Evolutionary conservation across 2,329 filamentous ascomycete species (phyloP), one percentile per base, ranked within the genome.

Genomic region (Drechmeria coniospora): DNA sequence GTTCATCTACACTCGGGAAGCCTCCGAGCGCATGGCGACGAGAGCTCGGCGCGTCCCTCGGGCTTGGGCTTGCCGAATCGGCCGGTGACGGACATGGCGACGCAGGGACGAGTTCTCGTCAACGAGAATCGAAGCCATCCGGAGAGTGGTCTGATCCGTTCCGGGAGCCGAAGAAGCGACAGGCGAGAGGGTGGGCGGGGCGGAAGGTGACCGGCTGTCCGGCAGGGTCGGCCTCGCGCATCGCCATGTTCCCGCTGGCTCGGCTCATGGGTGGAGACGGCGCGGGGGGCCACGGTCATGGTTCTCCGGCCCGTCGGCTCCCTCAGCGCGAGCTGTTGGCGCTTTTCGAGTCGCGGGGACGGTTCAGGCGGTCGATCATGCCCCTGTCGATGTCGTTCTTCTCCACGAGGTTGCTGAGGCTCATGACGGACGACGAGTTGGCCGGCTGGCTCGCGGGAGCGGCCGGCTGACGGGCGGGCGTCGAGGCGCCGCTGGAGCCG

Each of bases 361-460:
- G 51, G 35, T 67, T 63, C 28, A 70, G 43, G 21, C 62, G 57
- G 21, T 59, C 57, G 31, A 71, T 52, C 67, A 71, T 71, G 33
- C 50, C 58, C 37, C 57, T 56, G 38, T 71, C 67, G 32, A 70
- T 68, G 31, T 69, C 65, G 37, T 54, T 61, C 38, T 56, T 57
- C 16, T 61, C 63, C 42, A 67, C 59, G 34, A 65, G 47, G 32
- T 62, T 64, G 41, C 57, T 61, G 22, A 66, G 40, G 39, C 61
- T 68, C 63, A 68, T 68, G 14, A 64, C 55, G n/a, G 61, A 65
- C 8, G 43, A 29, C 10, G 44, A 37, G 18, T 38, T 41, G 27
- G 40, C 38, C 30, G 42, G 39, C 15, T 35, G 35, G 27, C 30
- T 26, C 34, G 42, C 8, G 28, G 36, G 16, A 30, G 34, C 19